A percentile compares a stretch with the other conserved stretches of the same genome.
These are phyloP conservation scores for Corynespora cassiicola DNA, from an alignment of 2,329 filamentous ascomycete genomes.

Conservation along the genomic window DNA sequence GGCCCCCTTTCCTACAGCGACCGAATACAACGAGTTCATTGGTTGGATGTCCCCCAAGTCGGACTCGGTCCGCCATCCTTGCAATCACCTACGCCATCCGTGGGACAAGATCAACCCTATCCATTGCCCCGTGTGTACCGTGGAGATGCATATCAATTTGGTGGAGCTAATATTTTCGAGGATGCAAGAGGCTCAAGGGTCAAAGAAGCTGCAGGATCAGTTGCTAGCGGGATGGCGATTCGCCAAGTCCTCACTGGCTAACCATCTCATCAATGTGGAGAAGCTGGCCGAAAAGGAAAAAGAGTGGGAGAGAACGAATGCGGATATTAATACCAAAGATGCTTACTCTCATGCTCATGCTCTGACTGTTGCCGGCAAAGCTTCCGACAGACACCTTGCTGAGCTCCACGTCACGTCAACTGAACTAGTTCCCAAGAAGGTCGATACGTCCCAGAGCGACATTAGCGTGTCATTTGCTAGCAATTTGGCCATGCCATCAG, in stretches of 20 bases:
- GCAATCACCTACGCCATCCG: slow-evolving; percentile 4
- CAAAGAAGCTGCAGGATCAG: slow-evolving; percentile 1
- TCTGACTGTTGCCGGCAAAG: neutral
- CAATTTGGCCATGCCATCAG: neutral
- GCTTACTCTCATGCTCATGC: neutral
- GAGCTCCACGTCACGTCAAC: no score
- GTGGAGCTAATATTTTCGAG: slow-evolving; percentile 3
- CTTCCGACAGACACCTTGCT: no score
- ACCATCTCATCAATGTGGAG: slow-evolving; percentile 1
- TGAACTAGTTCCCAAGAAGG: no score
- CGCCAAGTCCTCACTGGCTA: slow-evolving; percentile 1
- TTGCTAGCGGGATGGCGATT: neutral
- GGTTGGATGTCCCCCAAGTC: neutral
- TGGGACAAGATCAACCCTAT: neutral
- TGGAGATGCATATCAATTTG: slow-evolving; percentile 2
- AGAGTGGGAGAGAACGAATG: slow-evolving; percentile 1
- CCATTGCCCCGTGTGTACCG: slow-evolving; percentile 3
- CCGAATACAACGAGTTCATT: slow-evolving; percentile 5
- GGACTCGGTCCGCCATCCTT: neutral
- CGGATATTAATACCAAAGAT: neutral
- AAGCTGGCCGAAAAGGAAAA: neutral
- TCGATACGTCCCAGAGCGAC: neutral
- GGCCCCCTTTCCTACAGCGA: slow-evolving; percentile 4
- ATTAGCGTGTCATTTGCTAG: neutral
- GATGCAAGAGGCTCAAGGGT: neutral